Percentiles rank a stretch among this genome's conserved stretches.
These are phyloP conservation scores for Trichoderma sp. DNA, from an alignment of 2,329 filamentous ascomycete genomes.

Conservation along the genomic window DNA sequence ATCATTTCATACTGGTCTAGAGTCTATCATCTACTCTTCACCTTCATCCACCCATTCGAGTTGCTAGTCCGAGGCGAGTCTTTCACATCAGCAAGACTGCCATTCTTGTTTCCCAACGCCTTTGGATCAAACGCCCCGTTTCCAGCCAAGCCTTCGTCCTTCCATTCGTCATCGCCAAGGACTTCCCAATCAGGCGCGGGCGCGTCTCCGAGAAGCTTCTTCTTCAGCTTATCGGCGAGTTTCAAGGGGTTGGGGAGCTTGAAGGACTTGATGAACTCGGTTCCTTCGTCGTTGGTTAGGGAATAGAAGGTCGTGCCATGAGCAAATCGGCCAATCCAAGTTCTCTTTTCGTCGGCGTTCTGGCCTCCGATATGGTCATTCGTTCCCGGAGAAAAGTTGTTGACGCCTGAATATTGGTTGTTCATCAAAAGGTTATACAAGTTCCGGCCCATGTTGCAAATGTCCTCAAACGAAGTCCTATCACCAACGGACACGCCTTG, in stretches of 20 bases:
- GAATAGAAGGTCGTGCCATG: conserved; percentile 80
- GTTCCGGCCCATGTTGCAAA: conserved; percentile 84
- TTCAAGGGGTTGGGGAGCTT: conserved; percentile 69
- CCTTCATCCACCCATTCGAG: conserved; percentile 41
- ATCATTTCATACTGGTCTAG: neutral
- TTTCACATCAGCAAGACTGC: conserved; percentile 23
- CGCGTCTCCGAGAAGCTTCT: conserved; percentile 71
- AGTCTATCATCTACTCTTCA: conserved; percentile 29
- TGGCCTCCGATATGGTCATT: conserved; percentile 25
- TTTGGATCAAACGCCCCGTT: conserved; percentile 21
- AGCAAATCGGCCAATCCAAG: conserved; percentile 71
- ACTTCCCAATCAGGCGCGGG: conserved; percentile 90
- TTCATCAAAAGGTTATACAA: conserved; percentile 62
- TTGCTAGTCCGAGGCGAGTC: conserved; percentile 28
- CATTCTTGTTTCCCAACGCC: conserved; percentile 19
- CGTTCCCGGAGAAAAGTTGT: conserved; percentile 24
- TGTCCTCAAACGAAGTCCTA: conserved; percentile 71
- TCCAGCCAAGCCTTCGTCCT: conserved; percentile 51
- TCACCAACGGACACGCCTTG: conserved; percentile 75
- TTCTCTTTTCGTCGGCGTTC: conserved; percentile 23
- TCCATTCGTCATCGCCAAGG: conserved; percentile 68
- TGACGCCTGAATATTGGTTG: conserved; percentile 23
- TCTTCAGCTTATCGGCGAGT: conserved; percentile 74
- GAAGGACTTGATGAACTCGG: conserved; percentile 68
- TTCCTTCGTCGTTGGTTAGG: conserved; percentile 63